These are phyloP conservation scores for Rhinocladiella similis DNA, from an alignment of 2,329 filamentous ascomycete genomes.

Conservation along the genomic window DNA sequence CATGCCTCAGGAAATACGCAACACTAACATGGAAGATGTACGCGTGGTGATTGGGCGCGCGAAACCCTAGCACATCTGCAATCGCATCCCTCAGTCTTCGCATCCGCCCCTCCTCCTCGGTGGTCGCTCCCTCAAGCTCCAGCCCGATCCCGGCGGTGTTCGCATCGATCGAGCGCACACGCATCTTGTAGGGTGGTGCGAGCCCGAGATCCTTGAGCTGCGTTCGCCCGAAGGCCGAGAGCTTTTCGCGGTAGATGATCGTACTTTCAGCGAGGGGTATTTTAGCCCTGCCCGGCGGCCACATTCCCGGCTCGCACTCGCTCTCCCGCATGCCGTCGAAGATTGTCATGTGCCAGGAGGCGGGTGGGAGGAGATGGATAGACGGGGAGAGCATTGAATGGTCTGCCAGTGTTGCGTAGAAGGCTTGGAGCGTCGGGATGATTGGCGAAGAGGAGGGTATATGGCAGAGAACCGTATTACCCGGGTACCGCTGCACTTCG, in stretches of 20 bases:
- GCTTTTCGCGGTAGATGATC: neutral
- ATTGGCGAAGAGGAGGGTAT: neutral
- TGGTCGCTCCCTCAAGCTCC: neutral
- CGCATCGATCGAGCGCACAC: neutral
- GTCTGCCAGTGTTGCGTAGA: neutral
- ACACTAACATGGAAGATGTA: neutral
- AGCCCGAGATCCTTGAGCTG: neutral
- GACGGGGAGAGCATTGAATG: neutral
- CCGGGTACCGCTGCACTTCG: neutral
- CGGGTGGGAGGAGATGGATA: neutral
- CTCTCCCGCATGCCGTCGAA: neutral
- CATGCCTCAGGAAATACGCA: neutral
- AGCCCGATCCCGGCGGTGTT: neutral
- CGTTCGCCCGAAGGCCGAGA: neutral
- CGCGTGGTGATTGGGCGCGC: neutral
- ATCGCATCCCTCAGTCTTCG: neutral
- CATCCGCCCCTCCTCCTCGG: neutral
- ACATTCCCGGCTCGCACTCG: constrained; percentile 1
- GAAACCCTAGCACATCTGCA: neutral
- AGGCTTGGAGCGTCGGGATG: neutral
- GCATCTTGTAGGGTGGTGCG: neutral
- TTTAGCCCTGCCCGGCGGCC: neutral
- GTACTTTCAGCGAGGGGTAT: neutral
- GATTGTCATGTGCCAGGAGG: constrained; percentile 2
- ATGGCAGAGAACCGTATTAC: neutral